Conservation (phyloP, 2,329 filamentous ascomycete genomes). For the Hirsutella minnesotensis region DNA sequence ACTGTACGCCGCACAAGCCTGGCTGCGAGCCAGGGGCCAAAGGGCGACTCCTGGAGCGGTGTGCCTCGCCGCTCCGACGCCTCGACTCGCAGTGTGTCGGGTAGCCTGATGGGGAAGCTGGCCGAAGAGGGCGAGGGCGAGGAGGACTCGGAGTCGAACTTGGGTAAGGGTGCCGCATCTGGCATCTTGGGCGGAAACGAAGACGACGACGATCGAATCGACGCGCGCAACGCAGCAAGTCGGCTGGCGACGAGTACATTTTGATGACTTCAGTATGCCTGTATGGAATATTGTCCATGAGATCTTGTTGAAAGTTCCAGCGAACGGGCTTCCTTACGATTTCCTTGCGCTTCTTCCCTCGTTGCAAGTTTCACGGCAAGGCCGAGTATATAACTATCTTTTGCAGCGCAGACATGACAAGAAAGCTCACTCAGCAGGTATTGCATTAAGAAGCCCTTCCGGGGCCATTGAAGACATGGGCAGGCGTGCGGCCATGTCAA, state of each 20-base stretch:
- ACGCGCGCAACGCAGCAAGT: constrained; percentile 91
- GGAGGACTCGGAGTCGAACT: constrained; percentile 23
- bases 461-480: no score
- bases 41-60: constrained; percentile 97
- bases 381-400: no score
- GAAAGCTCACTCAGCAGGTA: no score
- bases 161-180: constrained; percentile 29
- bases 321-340: not conserved
- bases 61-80: constrained; percentile 74
- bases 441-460: no score
- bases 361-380: constrained; percentile 1
- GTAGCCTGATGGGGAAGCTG: constrained; percentile 54
- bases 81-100: constrained; percentile 65
- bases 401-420: no score
- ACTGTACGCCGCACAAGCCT: constrained; percentile 60
- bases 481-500: no score
- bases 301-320: not conserved
- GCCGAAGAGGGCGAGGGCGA: constrained; percentile 43
- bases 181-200: constrained; percentile 45
- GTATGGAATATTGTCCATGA: not conserved
- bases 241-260: constrained; percentile 91
- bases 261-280: constrained; percentile 24
- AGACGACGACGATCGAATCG: constrained; percentile 85
- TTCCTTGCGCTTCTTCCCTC: not conserved
- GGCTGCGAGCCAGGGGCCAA: constrained; percentile 83